Percentiles rank a stretch among this genome's conserved stretches.
Conservation (phyloP, 1,284 basidiomycete genomes). For the Heterobasidion parviporum region DNA sequence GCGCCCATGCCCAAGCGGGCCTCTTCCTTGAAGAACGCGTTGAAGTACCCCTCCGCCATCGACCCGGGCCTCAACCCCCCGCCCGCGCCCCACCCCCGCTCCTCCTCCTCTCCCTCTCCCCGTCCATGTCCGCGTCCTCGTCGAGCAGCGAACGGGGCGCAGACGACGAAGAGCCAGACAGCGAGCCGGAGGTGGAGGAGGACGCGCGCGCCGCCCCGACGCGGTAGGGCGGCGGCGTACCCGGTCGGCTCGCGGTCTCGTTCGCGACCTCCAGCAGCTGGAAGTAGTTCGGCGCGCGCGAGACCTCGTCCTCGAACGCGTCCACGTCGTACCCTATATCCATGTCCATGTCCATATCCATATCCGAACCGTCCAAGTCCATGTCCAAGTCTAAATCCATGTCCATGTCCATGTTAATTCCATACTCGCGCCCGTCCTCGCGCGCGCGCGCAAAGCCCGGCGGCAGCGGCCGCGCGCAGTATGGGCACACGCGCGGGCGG, state of each 20-base stretch:
- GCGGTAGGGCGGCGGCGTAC: slow-evolving; percentile 33
- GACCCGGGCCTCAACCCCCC: slow-evolving; percentile 40
- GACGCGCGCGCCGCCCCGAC: slow-evolving; percentile 1
- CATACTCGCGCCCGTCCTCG: not conserved
- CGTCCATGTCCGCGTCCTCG: not conserved
- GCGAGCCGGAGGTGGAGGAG: not conserved
- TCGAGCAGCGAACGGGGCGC: not conserved
- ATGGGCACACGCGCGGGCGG: too few relatives aligned
- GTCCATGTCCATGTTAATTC: slow-evolving; percentile 20
- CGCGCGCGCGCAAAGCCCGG: not conserved
- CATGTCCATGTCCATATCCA: slow-evolving; percentile 20
- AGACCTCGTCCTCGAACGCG: slow-evolving; percentile 18
- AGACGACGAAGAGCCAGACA: too few relatives aligned
- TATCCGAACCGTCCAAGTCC: not conserved
- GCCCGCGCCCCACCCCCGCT: not conserved
- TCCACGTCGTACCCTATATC: slow-evolving; percentile 10
- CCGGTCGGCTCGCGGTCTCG: slow-evolving; percentile 52
- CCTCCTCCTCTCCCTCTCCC: not conserved
- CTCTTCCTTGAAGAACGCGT: slow-evolving; percentile 85
- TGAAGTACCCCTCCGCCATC: slow-evolving; percentile 79
- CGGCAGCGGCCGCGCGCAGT: not conserved
- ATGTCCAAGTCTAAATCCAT: not conserved
- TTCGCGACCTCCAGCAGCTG: slow-evolving; percentile 63
- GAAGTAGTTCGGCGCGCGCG: slow-evolving; percentile 66
- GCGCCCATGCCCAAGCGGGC: slow-evolving; percentile 86